These are phyloP conservation scores for Irpex lacteus DNA, from an alignment of 1,284 basidiomycete genomes.

Conservation along the genomic window DNA sequence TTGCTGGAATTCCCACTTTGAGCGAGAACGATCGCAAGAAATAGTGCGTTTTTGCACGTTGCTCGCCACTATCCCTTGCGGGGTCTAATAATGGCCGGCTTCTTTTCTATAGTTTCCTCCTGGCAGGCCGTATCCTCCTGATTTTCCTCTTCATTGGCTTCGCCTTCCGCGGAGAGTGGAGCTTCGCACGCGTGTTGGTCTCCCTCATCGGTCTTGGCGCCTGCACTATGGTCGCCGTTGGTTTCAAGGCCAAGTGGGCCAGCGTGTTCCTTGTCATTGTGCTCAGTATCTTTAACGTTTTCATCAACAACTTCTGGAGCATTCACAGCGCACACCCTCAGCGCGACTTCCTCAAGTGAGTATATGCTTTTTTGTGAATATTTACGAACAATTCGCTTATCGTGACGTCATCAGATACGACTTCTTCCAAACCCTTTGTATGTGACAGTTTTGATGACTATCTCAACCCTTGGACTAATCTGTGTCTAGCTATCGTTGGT, in stretches of 20 bases:
- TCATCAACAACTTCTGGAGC: constrained; percentile 99
- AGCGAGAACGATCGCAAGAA: constrained; percentile 97
- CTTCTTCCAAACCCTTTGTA: constrained; percentile 93
- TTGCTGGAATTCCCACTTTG: constrained; percentile 88
- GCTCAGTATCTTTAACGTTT: constrained; percentile 93
- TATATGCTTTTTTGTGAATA: constrained; percentile 5
- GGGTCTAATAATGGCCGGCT: constrained; percentile 4
- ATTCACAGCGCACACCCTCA: constrained; percentile 93
- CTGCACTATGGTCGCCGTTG: constrained; percentile 95
- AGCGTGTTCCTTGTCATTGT: constrained; percentile 95
- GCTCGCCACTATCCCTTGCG: background rate
- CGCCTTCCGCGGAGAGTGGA: constrained; percentile 93
- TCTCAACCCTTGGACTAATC: background rate
- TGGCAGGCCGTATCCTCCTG: constrained; percentile 94
- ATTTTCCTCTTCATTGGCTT: constrained; percentile 99
- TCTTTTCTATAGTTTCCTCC: constrained; percentile 72
- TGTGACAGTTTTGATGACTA: constrained; percentile 28
- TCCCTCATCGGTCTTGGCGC: constrained; percentile 89
- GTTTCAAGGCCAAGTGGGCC: constrained; percentile 99
- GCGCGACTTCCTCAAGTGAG: constrained; percentile 94
- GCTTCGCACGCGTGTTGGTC: constrained; percentile 79
- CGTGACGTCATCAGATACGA: constrained; percentile 58
- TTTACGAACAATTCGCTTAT: background rate
- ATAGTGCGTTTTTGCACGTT: constrained; percentile 65
- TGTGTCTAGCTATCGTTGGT: constrained; percentile 83